These are phyloP conservation scores for Papiliotrema flavescens DNA, from an alignment of 1,284 basidiomycete genomes.

Conservation along the genomic window DNA sequence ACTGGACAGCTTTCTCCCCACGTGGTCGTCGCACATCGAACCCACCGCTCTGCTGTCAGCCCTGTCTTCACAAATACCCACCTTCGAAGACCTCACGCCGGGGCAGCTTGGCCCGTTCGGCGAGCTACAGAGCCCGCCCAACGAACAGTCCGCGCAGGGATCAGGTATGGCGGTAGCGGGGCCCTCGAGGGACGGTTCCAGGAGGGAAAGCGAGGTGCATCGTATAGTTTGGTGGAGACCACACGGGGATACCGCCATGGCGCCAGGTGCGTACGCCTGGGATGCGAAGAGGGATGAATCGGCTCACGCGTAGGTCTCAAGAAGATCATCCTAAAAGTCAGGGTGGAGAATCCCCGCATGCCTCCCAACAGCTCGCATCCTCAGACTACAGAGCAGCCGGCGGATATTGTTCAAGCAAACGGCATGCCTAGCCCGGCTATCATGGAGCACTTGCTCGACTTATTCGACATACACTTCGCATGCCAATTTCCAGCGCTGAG, in stretches of 20 bases:
- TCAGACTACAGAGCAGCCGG: background rate
- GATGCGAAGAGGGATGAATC: background rate
- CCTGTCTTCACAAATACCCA: background rate
- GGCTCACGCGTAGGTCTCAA: background rate
- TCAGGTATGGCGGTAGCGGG: no score
- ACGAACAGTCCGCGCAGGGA: no score
- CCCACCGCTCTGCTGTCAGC: background rate
- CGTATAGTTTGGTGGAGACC: slow-evolving; percentile 28
- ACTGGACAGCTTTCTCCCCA: background rate
- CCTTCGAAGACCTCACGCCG: background rate
- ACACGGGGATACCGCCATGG: slow-evolving; percentile 33
- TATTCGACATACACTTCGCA: slow-evolving; percentile 30
- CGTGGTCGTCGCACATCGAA: background rate
- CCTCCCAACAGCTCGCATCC: background rate
- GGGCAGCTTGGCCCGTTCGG: no score
- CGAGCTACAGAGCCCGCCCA: no score
- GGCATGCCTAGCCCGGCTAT: slow-evolving; percentile 13
- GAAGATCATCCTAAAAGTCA: background rate
- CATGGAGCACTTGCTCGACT: slow-evolving; percentile 28
- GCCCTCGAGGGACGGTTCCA: no score
- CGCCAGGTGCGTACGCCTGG: slow-evolving; percentile 1
- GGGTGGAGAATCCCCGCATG: background rate
- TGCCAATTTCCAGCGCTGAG: slow-evolving; percentile 29
- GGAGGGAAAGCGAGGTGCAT: background rate
- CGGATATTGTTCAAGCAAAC: background rate